phyloP scores from a whole-genome alignment of 169 alveolate genomes.

The Cyclospora cayetanensis region DNA sequence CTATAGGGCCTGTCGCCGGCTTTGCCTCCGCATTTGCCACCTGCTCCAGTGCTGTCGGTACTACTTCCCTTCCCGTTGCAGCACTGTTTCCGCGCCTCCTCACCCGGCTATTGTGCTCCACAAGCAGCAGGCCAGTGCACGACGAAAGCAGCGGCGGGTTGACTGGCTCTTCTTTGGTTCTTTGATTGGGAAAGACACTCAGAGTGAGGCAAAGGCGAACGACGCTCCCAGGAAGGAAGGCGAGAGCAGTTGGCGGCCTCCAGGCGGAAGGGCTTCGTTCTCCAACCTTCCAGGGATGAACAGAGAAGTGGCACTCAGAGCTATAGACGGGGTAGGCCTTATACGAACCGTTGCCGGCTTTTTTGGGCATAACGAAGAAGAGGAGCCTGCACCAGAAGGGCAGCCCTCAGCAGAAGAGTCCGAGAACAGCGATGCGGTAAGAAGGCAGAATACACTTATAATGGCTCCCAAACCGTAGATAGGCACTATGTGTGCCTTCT shows the following conservation, averaged over 20 bases:
- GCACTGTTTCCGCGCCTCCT: neutral
- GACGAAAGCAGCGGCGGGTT: neutral
- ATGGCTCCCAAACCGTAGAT: too few relatives aligned
- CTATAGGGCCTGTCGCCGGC: neutral
- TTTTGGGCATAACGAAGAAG: neutral
- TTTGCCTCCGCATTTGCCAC: neutral
- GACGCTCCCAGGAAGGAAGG: neutral
- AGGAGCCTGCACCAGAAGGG: neutral
- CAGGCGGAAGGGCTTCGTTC: neutral
- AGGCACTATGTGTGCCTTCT: too few relatives aligned
- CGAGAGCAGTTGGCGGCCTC: too few relatives aligned
- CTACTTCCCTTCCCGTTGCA: neutral
- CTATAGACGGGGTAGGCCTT: neutral
- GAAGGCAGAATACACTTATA: too few relatives aligned
- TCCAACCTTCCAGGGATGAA: neutral
- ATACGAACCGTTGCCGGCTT: neutral
- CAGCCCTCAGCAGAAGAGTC: neutral
- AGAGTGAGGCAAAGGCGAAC: neutral
- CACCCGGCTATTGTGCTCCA: conserved; percentile 19
- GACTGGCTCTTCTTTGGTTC: neutral
- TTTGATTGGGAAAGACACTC: neutral
- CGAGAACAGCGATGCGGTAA: neutral
- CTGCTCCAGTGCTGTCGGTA: neutral
- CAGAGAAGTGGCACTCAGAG: neutral
- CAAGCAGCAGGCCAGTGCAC: neutral